phyloP scores from a whole-genome alignment of 495 filamentous ascomycete genomes.

The Xylaria longipes region DNA sequence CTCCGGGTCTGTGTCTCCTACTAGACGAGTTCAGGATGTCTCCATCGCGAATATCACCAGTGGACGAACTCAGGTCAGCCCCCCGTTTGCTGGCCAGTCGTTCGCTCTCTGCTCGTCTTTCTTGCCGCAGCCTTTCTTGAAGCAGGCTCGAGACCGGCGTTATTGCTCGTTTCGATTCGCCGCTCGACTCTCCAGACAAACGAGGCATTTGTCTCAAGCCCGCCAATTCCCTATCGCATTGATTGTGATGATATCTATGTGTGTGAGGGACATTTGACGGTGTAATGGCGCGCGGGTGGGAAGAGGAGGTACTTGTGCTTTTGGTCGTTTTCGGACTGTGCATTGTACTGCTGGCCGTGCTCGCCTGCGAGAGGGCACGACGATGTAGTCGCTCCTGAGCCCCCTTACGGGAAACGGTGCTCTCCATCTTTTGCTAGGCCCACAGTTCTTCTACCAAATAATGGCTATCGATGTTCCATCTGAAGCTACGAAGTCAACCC shows the following conservation, averaged over 20 bases:
- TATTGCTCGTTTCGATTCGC: slow-evolving; percentile 37
- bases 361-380: slow-evolving; percentile 49
- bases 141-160: slow-evolving; percentile 51
- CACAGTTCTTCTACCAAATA: background rate
- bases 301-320: slow-evolving; percentile 46
- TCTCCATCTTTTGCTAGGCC: slow-evolving; percentile 28
- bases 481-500: background rate
- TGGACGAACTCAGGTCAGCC: slow-evolving; percentile 40
- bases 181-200: slow-evolving; percentile 41
- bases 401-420: slow-evolving; percentile 28
- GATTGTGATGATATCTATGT: slow-evolving; percentile 43
- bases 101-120: slow-evolving; percentile 55
- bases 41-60: slow-evolving; percentile 33
- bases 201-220: slow-evolving; percentile 37
- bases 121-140: slow-evolving; percentile 57
- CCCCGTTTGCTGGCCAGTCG: slow-evolving; percentile 45
- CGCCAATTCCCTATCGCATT: slow-evolving; percentile 28
- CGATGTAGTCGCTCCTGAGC: slow-evolving; percentile 40
- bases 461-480: slow-evolving; percentile 22
- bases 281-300: slow-evolving; percentile 33
- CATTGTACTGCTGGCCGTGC: slow-evolving; percentile 46
- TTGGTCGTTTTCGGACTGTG: slow-evolving; percentile 47
- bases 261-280: slow-evolving; percentile 31
- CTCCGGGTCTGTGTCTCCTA: slow-evolving; percentile 33
- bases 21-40: slow-evolving; percentile 43